Evolutionary conservation across 495 filamentous ascomycete species (phyloP).

Genomic region (Penicillium cinerascens): DNA sequence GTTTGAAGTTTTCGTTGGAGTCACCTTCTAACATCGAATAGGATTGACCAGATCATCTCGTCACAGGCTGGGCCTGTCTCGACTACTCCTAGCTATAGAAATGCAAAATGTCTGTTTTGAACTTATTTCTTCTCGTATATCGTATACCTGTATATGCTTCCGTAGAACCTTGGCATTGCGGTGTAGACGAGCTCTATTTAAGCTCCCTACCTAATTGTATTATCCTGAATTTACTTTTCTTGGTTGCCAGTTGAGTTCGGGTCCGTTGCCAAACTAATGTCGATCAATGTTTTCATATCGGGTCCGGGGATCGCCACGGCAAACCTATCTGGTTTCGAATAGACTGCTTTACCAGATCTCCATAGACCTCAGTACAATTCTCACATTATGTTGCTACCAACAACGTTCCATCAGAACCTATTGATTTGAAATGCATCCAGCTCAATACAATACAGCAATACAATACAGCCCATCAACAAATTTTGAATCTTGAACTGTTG

Average conservation of each 20-base stretch:
- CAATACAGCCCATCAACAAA: too few relatives aligned
- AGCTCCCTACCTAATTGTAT: background rate
- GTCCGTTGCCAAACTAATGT: background rate
- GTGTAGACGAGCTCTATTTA: background rate
- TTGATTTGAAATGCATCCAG: too few relatives aligned
- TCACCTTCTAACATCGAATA: slow-evolving; percentile 28
- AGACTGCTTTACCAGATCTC: background rate
- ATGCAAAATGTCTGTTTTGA: background rate
- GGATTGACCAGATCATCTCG: background rate
- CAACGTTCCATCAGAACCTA: too few relatives aligned
- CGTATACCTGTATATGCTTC: too few relatives aligned
- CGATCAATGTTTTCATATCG: background rate
- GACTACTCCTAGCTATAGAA: background rate
- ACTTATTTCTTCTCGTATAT: background rate
- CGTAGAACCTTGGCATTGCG: background rate
- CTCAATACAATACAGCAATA: too few relatives aligned
- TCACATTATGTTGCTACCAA: background rate
- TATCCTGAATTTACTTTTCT: background rate
- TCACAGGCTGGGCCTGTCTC: background rate
- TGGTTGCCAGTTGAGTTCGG: background rate
- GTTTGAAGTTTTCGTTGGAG: slow-evolving; percentile 17
- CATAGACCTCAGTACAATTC: background rate
- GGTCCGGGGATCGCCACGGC: background rate
- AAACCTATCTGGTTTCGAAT: background rate
- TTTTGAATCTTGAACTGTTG: background rate